Conservation (phyloP, 352 stramenopile species). For the Globisporangium alternatum region DNA sequence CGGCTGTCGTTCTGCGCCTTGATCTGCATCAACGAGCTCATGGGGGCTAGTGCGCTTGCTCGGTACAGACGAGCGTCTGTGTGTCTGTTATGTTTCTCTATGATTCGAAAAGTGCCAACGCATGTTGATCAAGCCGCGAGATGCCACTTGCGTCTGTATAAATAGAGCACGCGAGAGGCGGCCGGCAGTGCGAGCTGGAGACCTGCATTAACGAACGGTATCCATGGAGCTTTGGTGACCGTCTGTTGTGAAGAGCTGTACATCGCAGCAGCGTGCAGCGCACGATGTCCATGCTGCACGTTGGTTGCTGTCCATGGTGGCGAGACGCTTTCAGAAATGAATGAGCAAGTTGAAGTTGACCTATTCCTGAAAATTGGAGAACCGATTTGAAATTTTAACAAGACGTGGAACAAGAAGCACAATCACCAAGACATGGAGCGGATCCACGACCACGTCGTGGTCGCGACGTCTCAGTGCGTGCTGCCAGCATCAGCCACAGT, state of each 20-base stretch:
- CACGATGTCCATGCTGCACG: too few relatives aligned
- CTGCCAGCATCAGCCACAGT: slow-evolving; percentile 3
- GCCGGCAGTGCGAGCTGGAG: too few relatives aligned
- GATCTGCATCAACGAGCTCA: slow-evolving; percentile 81
- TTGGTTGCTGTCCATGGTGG: too few relatives aligned
- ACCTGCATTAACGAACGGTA: too few relatives aligned
- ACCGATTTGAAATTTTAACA: not conserved
- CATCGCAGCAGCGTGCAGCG: too few relatives aligned
- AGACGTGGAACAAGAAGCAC: not conserved
- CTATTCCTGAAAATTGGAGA: not conserved
- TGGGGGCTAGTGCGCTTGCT: slow-evolving; percentile 17
- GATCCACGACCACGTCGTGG: slow-evolving; percentile 31
- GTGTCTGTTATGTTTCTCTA: not conserved
- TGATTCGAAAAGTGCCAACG: not conserved
- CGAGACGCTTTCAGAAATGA: too few relatives aligned
- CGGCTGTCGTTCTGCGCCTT: slow-evolving; percentile 83
- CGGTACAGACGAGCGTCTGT: not conserved
- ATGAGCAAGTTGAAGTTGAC: not conserved
- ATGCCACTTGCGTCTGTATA: too few relatives aligned
- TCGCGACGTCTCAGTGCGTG: slow-evolving; percentile 26
- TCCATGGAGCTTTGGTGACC: too few relatives aligned
- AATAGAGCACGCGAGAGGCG: too few relatives aligned
- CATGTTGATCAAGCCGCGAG: too few relatives aligned
- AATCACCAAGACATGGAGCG: slow-evolving; percentile 11
- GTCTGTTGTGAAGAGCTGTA: too few relatives aligned